Evolutionary conservation across 768 basidiomycete species (phyloP), one percentile per base, ranked within the genome.

Genomic region (Suillus lakei): DNA sequence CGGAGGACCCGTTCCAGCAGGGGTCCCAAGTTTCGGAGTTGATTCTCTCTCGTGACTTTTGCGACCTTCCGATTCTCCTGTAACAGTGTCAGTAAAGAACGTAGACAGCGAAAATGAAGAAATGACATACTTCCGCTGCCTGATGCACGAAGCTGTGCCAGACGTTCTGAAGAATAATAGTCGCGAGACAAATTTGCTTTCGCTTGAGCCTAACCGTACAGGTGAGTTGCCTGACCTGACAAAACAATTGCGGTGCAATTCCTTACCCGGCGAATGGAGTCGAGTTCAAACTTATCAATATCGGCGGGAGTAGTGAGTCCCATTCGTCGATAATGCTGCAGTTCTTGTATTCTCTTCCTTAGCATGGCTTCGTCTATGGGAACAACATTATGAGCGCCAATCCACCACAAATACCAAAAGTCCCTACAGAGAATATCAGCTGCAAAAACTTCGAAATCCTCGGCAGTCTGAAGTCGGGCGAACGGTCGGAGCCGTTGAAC

Each of bases 371-470:
- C 97, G 70, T 97, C 96, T 98, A 30, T 15, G 21, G 32, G 8
- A 28, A 12, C 28, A n/a, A 54, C 4, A 53, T 67, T 18, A 68
- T 51, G 16, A 30, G 12, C n/a, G 9, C 6, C 12, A 18, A 60
- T 44, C 50, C 36, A 51, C 30, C 5, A 18, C 38, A 60, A 48
- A 12, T 28, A 5, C 16, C 13, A 60, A 36, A 50, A 54, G 6
- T n/a, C 76, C 91, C 60, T 81, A 98, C 96, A 98, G 30, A 98
- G 83, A 65, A 99, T 85, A 63, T 98, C 97, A 13, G 95, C 85
- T 5, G 91, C 83, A 73, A 99, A 93, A 4, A 83, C 83, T 74
- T 99, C 98, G 70, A 91, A 96, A 72, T 99, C 97, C 65, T 92
- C 88, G 1, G 92, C 91, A 0, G 95, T 96, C 74, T 98, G 96